Evolutionary conservation across 345 rosid species (phyloP).

Genomic region (Isatis tinctoria): DNA sequence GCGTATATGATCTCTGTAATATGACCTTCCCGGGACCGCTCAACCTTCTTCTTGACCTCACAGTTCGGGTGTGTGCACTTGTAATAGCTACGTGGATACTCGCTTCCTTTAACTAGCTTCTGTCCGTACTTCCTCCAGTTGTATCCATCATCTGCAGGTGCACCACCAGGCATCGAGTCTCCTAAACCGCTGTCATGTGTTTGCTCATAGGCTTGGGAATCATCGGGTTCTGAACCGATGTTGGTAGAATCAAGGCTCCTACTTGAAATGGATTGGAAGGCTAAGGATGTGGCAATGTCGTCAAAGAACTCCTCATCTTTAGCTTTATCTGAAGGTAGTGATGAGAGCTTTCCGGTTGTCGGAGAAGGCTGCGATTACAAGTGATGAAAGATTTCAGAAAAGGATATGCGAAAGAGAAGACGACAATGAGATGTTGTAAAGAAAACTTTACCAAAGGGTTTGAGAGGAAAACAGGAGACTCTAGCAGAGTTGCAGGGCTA

Average conservation of each 20-base stretch:
- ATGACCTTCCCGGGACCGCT: constrained; percentile 85
- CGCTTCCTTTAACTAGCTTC: constrained; percentile 93
- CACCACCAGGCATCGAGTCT: constrained; percentile 47
- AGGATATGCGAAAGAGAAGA: not conserved
- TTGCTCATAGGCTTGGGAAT: constrained; percentile 62
- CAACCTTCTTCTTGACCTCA: constrained; percentile 89
- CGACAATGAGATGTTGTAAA: not conserved
- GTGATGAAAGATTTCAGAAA: not conserved
- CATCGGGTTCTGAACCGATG: constrained; percentile 46
- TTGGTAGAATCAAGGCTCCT: constrained; percentile 32
- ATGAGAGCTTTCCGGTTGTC: constrained; percentile 72
- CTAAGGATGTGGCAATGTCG: constrained; percentile 50
- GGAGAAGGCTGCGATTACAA: constrained; percentile 76
- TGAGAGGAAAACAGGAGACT: constrained; percentile 74
- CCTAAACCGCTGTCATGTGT: constrained; percentile 37
- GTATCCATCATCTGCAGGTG: constrained; percentile 77
- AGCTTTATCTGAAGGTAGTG: constrained; percentile 38
- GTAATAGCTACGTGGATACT: constrained; percentile 94
- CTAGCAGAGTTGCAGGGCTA: constrained; percentile 71
- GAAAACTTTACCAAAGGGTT: constrained; percentile 52
- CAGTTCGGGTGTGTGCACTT: constrained; percentile 86
- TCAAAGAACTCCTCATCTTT: constrained; percentile 54
- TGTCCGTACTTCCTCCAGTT: constrained; percentile 98
- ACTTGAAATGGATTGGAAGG: constrained; percentile 56
- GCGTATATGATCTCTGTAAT: constrained; percentile 87